Evolutionary conservation across 768 basidiomycete species (phyloP).

Genomic region (Clitopilus hobsonii): DNA sequence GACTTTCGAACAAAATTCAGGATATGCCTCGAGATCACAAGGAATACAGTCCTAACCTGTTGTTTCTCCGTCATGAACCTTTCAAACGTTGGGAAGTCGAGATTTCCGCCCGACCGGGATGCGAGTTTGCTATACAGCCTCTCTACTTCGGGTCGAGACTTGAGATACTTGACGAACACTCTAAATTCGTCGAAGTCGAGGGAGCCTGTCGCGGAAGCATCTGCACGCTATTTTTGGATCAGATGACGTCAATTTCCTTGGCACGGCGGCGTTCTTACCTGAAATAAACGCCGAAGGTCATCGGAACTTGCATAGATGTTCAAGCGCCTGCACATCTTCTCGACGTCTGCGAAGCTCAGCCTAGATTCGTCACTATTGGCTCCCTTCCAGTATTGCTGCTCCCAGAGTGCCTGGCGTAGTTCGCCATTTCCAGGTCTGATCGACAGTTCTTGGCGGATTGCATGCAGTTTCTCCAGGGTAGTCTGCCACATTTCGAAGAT

Average conservation of each 20-base stretch:
- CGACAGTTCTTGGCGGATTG: slow-evolving; percentile 69
- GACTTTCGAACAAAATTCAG: slow-evolving; percentile 20
- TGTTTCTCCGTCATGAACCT: slow-evolving; percentile 38
- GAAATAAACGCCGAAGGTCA: slow-evolving; percentile 54
- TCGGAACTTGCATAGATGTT: slow-evolving; percentile 58
- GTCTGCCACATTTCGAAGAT: slow-evolving; percentile 48
- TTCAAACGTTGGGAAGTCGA: slow-evolving; percentile 34
- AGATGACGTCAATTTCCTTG: slow-evolving; percentile 2
- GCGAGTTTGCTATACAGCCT: slow-evolving; percentile 44
- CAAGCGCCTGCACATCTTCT: slow-evolving; percentile 61
- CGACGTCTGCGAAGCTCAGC: slow-evolving; percentile 64
- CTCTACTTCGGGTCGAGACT: slow-evolving; percentile 74
- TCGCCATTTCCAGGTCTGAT: slow-evolving; percentile 60
- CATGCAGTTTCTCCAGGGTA: slow-evolving; percentile 60
- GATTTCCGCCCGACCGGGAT: slow-evolving; percentile 20
- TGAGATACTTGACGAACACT: slow-evolving; percentile 75
- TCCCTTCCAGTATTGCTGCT: slow-evolving; percentile 76
- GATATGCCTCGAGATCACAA: not conserved
- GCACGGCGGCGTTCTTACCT: slow-evolving; percentile 26
- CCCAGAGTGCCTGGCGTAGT: slow-evolving; percentile 69
- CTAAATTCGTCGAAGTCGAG: slow-evolving; percentile 81
- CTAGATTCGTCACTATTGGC: slow-evolving; percentile 56
- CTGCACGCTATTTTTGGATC: slow-evolving; percentile 49
- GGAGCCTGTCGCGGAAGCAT: slow-evolving; percentile 42
- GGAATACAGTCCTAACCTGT: slow-evolving; percentile 21